Evolutionary conservation across 495 filamentous ascomycete species (phyloP).

Genomic region (Neurospora pannonica): DNA sequence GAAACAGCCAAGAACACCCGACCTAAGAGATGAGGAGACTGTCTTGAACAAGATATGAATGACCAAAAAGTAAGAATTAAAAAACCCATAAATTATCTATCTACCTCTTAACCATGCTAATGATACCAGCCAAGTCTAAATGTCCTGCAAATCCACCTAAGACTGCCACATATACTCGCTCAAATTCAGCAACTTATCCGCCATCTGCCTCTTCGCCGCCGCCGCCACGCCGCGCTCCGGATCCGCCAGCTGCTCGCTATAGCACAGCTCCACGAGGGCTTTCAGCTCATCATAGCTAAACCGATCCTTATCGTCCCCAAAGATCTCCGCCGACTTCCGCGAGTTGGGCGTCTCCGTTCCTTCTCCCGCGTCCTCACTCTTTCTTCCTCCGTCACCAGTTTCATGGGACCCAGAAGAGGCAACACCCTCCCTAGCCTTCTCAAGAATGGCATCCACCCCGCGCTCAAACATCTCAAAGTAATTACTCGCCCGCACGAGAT

Average conservation of each 20-base stretch:
- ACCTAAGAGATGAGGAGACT: not conserved
- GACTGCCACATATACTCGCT: conserved; percentile 73
- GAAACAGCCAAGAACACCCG: not conserved
- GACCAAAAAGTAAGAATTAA: not conserved
- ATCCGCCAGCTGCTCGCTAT: conserved; percentile 65
- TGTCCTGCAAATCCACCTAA: conserved; percentile 11
- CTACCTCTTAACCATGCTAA: not conserved
- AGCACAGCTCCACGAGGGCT: conserved; percentile 74
- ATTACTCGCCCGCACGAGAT: conserved; percentile 57
- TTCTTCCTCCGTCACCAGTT: conserved; percentile 15
- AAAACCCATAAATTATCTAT: not conserved
- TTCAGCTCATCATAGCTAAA: conserved; percentile 83
- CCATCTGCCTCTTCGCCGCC: conserved; percentile 62
- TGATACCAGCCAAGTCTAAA: not conserved
- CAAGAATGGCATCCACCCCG: conserved; percentile 62
- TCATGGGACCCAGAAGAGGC: conserved; percentile 1
- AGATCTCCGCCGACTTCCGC: conserved; percentile 4
- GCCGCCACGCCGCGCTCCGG: conserved; percentile 65
- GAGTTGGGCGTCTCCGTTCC: not conserved
- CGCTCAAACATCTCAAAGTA: conserved; percentile 75
- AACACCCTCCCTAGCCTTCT: conserved; percentile 50
- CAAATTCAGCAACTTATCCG: conserved; percentile 63
- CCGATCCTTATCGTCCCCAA: conserved; percentile 28
- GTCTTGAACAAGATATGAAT: too few relatives aligned
- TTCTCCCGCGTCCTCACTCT: conserved; percentile 21